Base-by-base conservation (phyloP, 2,329 filamentous ascomycete genomes). In the Colletotrichum theobromicola region DNA sequence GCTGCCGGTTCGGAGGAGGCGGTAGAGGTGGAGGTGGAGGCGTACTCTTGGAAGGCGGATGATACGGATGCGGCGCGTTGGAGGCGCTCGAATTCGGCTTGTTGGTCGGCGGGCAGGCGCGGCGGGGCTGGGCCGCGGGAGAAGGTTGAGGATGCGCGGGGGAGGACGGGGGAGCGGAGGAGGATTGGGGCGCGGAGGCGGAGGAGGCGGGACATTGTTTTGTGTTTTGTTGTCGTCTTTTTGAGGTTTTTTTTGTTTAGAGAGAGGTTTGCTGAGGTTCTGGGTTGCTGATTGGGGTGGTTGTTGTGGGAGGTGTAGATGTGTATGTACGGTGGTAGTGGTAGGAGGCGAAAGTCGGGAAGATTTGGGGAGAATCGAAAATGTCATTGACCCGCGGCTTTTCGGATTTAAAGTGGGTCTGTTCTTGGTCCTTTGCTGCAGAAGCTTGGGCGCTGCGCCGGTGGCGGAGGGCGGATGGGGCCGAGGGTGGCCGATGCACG, bases 21-120 rank as follows among this genome's bases (percentile, higher is more conserved):
- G 67, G 81, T 53, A 53, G 72, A 65, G 21, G 80, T 67, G 78
- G 66, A 69, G 55, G 60, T 24, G 16, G 61, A 28, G 75, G 74
- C 77, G 58, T 69, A 58, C 77, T 85, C 81, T 34, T 74, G 73
- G 78, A 87, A 86, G 77, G 84, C 82, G 65, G 86, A 80, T 10
- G 86, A 86, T 6, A 86, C 86, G 76, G 87, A 82, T 72, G 90
- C 90, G 37, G 85, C 88, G 78, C 91, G 91, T 82, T 98, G 95
- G 5, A 98, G 93, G 55, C 92, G 90, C 85, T 98, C 96, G 83
- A 97, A 98, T 77, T 97, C 91, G 82, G 95, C 94, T 87, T 98
- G 96, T 79, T 98, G 93, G 83, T 94, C 92, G 79, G 95, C 92
- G 8, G 96, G 95, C 13, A 98, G 94, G 63, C 95, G 94, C 0